Evolutionary conservation across 345 rosid species (phyloP), one percentile per base, ranked within the genome.

Genomic region (Camelina neglecta): DNA sequence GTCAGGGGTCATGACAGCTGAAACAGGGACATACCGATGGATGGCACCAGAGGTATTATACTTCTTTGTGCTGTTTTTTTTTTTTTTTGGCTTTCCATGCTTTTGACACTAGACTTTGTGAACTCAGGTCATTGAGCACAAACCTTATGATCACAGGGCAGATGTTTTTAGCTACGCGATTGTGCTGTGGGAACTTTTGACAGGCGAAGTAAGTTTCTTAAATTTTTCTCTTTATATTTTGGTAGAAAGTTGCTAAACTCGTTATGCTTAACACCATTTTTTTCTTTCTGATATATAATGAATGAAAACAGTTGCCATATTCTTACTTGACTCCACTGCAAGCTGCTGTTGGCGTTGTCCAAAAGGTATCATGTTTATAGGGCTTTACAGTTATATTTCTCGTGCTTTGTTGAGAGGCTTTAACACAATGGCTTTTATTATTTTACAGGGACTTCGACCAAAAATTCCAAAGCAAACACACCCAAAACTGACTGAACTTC

Each of bases 1-100:
- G 57, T 84, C 97, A 70, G 99, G 96, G 38, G 97, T 93, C 53
- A 91, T 93, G 98, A 93, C 98, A 41, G 97, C 97, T 71, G 98
- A 91, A 87, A 93, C 97, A 63, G 98, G 99, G 79, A 95, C 99
- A 21, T 95, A 95, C 86, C 91, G 97, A 65, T 95, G 99, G 99
- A 95, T 95, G 97, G 97, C 97, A 82, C 99, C 99, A 33, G 98
- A 95, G 92, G 97, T 90, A 75, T 79, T 69, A 26, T 26, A 39
- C 63, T 72, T 8, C 76, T 26, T 60, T 41, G 7, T 62, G 21
- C 47, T 42, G 7, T 36, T 38, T n/a, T 18, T 38, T 1, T 16
- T 16, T 6, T 12, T 44, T 33, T 35, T 35, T 35, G 38, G 7
- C 13, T 36, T 57, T 50, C 18, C 36, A 39, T 68, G 47, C n/a